Base-by-base conservation (phyloP, 1,284 basidiomycete species). In the Heterobasidion irregulare region DNA sequence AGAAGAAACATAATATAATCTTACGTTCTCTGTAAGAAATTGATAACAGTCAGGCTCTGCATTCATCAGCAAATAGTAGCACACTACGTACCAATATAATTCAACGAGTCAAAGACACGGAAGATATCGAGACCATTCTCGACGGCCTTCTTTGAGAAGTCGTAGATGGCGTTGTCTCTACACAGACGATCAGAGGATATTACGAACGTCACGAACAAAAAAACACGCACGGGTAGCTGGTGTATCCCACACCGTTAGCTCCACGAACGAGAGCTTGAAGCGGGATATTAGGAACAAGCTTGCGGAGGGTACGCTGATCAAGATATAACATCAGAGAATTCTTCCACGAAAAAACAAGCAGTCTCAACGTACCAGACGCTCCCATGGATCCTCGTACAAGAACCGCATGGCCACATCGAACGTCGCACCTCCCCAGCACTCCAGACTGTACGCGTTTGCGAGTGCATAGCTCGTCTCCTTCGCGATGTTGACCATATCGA, bases 341-440 rank as follows among this genome's bases (percentile, higher is more conserved):
- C 45, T 51, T 33, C 47, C 41, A 26, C 34, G 10, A 44, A 26
- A 36, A 8, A 51, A 50, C 49, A 44, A 48, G 26, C n/a, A 5
- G 6, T 41, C 6, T 33, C 58, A 9, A 38, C 83, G 50, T 61
- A 91, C 89, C 75, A 99, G 76, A 65, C 97, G 85, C 72, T 98
- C 96, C 97, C 97, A 99, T 65, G 97, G 97, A 74, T 99, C 97
- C 72, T 99, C 97, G 72, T 99, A 98, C 68, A 99, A 76, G 89
- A 99, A 99, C 56, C 96, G 88, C 96, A 99, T 98, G 36, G 97
- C 91, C 51, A 99, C 97, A 72, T 99, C 97, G 68, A 99, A 99
- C 5, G 97, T 99, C 50, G 97, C 97, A 62, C 97, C 97, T 68
- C 97, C 97, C 97, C 97, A 99, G 80, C 96, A 98, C 72, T 99